phyloP scores from a whole-genome alignment of 2,329 filamentous ascomycete genomes.

The Shiraia sp. region DNA sequence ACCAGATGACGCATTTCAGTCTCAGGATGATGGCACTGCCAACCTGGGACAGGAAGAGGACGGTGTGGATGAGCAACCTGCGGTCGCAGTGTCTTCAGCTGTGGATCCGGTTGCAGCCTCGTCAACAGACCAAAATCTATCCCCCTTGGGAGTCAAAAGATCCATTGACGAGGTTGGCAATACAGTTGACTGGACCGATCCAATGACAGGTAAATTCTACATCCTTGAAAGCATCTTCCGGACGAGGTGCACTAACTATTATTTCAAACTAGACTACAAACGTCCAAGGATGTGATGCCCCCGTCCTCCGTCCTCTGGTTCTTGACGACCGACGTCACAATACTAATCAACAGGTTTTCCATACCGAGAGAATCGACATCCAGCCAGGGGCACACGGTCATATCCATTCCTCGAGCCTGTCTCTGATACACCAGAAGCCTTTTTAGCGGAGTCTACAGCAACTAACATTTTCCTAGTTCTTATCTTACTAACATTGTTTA shows the following conservation, averaged over 20 bases:
- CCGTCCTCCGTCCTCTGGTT: constrained; percentile 29
- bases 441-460: no score
- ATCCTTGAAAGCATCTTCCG: constrained; percentile 1
- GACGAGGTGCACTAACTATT: constrained; percentile 12
- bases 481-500: no score
- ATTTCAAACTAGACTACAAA: constrained; percentile 30
- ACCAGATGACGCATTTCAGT: constrained; percentile 10
- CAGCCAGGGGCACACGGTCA: no score
- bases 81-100: constrained; percentile 31
- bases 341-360: constrained; percentile 26
- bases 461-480: no score
- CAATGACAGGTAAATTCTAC: constrained; percentile 32
- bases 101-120: constrained; percentile 29
- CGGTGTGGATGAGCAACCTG: constrained; percentile 25
- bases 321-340: constrained; percentile 3
- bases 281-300: constrained; percentile 34
- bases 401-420: no score
- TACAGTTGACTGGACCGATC: constrained; percentile 28
- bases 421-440: no score
- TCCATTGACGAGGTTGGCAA: constrained; percentile 38
- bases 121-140: constrained; percentile 27
- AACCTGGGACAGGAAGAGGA: constrained; percentile 22
- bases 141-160: constrained; percentile 39
- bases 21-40: constrained; percentile 13
- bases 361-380: no score